Base-by-base conservation (phyloP, 164 flowering plant species). In the Brasenia schreberi region DNA sequence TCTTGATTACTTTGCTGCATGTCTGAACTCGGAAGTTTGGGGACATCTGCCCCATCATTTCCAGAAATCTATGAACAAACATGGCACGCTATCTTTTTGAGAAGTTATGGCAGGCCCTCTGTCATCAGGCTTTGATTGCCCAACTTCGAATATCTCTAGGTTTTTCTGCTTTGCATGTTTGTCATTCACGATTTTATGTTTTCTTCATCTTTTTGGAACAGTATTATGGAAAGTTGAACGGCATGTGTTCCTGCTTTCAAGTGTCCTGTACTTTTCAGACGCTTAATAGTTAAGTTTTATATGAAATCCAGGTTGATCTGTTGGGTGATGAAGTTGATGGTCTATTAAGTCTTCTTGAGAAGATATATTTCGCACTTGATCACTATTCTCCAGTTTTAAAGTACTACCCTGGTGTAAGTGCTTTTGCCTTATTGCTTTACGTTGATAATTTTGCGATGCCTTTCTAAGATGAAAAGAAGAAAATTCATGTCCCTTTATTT, bases 321-420 rank as follows among this genome's bases (percentile, higher is more conserved):
- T 70, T 91, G 66, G 97, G 93, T 10, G 97, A 94, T 76, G 83
- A 94, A 72, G 96, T 91, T 68, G 99, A 91, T 67, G 44, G 75
- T 66, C 87, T 94, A 62, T 65, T 83, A 44, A 70, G 84, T 69
- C 88, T 94, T 68, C 88, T 89, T 44, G 92, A 87, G 61, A 91
- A 94, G 75, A 86, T 94, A 69, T 94, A 88, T 61, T 82, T 91
- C 43, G 96, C 85, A 12, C 96, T 94, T 65, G 92, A 94, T 82
- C 99, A 94, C 78, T 94, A 94, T 67, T 88, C 96, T 1, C 92
- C 95, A 5, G 68, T 94, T 69, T 71, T 94, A 81, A 76, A 82
- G 66, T 95, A 91, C 77, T 94, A 94, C 80, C 87, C 96, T 62
- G 99, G 99, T 59, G 99, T 91, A 85, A 87, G 94, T 67, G 19